A percentile compares a stretch with the other conserved stretches of the same genome.
Evolutionary conservation across 108 stramenopile species (phyloP).

Genomic region (Cyclostephanos invisitatus): DNA sequence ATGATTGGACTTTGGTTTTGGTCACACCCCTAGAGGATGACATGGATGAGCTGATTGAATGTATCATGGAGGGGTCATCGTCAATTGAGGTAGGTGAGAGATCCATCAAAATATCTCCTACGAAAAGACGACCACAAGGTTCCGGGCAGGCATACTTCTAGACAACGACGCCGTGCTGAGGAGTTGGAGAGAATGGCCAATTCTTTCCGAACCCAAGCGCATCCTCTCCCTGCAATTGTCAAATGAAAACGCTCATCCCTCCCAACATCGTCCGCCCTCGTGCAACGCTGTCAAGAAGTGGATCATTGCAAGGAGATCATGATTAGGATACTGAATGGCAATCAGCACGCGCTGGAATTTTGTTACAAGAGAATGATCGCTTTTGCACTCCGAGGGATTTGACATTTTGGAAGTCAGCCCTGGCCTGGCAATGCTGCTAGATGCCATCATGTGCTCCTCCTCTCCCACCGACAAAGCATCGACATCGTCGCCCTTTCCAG

Average conservation of each 20-base stretch:
- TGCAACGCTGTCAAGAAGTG: constrained; percentile 49
- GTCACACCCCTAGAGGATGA: constrained; percentile 72
- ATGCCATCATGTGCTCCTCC: constrained; percentile 8
- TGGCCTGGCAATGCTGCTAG: constrained; percentile 48
- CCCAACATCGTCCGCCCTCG: constrained; percentile 9
- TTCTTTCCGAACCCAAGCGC: constrained; percentile 32
- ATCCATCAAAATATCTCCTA: background rate
- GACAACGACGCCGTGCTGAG: background rate
- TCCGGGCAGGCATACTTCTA: constrained; percentile 19
- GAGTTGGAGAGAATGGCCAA: constrained; percentile 84
- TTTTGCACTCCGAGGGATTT: constrained; percentile 80
- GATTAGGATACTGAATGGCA: constrained; percentile 76
- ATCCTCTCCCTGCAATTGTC: constrained; percentile 14
- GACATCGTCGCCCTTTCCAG: background rate
- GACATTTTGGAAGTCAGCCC: constrained; percentile 52
- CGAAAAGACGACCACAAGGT: constrained; percentile 15
- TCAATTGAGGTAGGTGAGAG: background rate
- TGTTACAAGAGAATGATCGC: constrained; percentile 52
- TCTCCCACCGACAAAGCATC: background rate
- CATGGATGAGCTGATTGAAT: constrained; percentile 72
- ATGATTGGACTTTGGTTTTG: constrained; percentile 61
- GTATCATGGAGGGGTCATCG: constrained; percentile 44
- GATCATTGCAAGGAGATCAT: constrained; percentile 87
- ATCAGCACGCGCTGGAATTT: constrained; percentile 61
- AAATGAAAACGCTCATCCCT: constrained; percentile 5